Percentiles rank a stretch among this genome's conserved stretches.
Conservation (phyloP, 2,329 filamentous ascomycete species). For the Whalleya microplaca region DNA sequence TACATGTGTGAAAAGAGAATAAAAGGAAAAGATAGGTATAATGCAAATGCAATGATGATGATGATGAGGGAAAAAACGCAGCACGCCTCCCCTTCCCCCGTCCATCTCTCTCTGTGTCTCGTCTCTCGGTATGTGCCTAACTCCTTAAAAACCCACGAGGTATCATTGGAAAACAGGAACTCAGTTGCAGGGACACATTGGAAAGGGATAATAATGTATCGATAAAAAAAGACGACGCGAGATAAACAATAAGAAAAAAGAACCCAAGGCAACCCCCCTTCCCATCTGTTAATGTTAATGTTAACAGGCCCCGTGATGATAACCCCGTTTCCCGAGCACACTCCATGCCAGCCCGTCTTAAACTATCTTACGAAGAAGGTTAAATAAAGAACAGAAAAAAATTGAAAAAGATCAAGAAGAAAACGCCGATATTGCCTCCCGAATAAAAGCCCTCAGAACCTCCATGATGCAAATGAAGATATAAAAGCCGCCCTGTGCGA, state of each 20-base stretch:
- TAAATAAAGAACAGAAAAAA: no score
- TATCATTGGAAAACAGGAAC: constrained; percentile 33
- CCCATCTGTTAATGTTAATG: no score
- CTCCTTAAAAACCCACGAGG: constrained; percentile 32
- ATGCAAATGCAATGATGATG: constrained; percentile 32
- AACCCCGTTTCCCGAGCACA: no score
- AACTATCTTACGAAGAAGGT: neutral
- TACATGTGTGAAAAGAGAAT: constrained; percentile 37
- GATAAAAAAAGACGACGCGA: neutral
- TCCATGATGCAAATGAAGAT: constrained; percentile 25
- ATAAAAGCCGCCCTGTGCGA: constrained; percentile 19
- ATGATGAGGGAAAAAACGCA: constrained; percentile 11
- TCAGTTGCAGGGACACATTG: constrained; percentile 23
- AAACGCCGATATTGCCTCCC: no score
- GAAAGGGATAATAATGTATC: no score
- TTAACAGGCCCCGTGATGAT: no score
- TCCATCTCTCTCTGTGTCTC: neutral
- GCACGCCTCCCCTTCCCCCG: constrained; percentile 1
- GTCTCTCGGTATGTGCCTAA: constrained; percentile 13
- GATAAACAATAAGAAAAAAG: constrained; percentile 2
- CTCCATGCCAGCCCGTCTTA: no score
- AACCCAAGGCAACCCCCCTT: no score
- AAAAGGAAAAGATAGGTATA: constrained; percentile 33
- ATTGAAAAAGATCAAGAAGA: neutral
- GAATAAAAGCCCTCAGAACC: constrained; percentile 13